Evolutionary conservation across 1,284 basidiomycete genomes (phyloP), one percentile per base, ranked within the genome.

Genomic region (Sporisorium graminicola): DNA sequence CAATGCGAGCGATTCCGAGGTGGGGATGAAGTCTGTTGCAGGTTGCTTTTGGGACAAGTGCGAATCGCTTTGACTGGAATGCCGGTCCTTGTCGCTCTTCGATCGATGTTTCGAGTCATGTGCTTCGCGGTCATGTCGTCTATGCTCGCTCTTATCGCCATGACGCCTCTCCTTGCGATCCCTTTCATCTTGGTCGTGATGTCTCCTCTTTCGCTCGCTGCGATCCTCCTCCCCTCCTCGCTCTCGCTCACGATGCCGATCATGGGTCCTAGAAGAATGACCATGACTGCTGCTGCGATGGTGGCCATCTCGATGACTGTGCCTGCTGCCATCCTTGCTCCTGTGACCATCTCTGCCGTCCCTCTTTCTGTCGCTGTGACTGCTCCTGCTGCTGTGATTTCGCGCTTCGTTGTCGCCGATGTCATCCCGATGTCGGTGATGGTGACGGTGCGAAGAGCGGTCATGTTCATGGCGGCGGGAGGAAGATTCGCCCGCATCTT

Each of bases 11-110:
- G 91, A 91, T 74, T 91, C 90, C 3, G 90, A 88, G 0, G 92
- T 92, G n/a, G 94, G 93, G 62, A 95, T 94, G 67, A 90, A 88
- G 44, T 90, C 89, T 40, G 90, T 89, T 49, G 92, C 87, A 35
- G 89, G 88, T 91, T 93, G 74, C n/a, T 29, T 62, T n/a, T 58
- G 14, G 16, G 53, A 31, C 33, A 42, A 5, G 46, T 31, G 22
- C 31, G 53, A 42, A 26, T 16, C n/a, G 24, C 70, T 44, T 20
- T 35, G n/a, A 26, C 52, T 24, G 29, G 31, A 16, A 6, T 47
- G 54, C 20, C 24, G 54, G 1, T 93, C 93, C 79, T 91, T 91
- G 87, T 91, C 90, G 81, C 92, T 46, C 14, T 43, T 27, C 1
- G 49, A 53, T 26, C 31, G 27, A 44, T 42, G 54, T 20, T 35